Base-by-base conservation (phyloP, 2,329 filamentous ascomycete species). In the Thielaviopsis ethacetica region DNA sequence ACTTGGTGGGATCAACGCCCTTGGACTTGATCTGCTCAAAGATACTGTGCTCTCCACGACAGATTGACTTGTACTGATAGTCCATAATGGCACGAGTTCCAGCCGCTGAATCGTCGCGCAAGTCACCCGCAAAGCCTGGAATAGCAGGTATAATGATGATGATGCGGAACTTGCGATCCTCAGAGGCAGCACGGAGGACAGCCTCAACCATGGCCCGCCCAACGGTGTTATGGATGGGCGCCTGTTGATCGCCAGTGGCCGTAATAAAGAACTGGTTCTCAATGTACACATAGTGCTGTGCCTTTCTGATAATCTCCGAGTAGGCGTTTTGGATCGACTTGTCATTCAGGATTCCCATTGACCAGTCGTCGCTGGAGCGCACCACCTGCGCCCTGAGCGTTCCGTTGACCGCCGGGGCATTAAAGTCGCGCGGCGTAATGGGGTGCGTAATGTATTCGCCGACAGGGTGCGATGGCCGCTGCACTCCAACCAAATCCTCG, bases 261-360 rank as follows among this genome's bases (percentile, higher is more conserved):
- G 90, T 94, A 68, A 94, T 96, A 76, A 97, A 98, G 74, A 97
- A 97, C 67, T 98, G 93, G 66, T 97, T 97, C 70, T 98, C 93
- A 62, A 98, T 95, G 73, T 97, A 98, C 24, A 98, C 86, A 65
- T 83, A 96, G 68, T 97, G 91, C 71, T 96, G 75, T 0, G 91
- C 91, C 56, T 88, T 88, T 56, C 84, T 77, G 65, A 97, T 97
- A 30, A 94, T 74, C 63, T 95, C 88, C 61, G 76, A 77, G 68
- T 95, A 95, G 0, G 90, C 88, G 65, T 89, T 94, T 65, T 93
- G 88, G 60, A 95, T 95, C 55, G 85, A 90, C 65, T 88, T 84
- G 62, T 95, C 90, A 0, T 77, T 83, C 50, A 95, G 71, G 61
- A 96, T 93, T 3, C 91, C 91, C 67, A 87, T 94, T 17, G 88